Conservation (phyloP, 2,329 filamentous ascomycete genomes). For the Penicillium aurantiogriseum region DNA sequence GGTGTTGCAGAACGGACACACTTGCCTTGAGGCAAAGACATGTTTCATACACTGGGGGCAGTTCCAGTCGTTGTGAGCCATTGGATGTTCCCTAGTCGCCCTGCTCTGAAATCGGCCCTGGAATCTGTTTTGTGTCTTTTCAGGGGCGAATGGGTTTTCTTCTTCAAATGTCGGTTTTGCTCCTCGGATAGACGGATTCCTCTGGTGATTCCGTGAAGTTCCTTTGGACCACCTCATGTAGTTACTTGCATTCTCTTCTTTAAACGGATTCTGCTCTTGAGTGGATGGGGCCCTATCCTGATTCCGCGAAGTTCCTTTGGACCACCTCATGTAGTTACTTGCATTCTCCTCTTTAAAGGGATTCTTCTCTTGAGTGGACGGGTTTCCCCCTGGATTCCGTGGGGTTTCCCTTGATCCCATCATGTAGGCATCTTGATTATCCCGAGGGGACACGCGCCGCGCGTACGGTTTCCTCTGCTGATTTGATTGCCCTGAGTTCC, state of each 20-base stretch:
- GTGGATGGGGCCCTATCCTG: neutral
- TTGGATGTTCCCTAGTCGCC: neutral
- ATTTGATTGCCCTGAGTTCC: neutral
- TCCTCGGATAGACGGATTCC: neutral
- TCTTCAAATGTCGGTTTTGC: neutral
- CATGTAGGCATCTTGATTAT: neutral
- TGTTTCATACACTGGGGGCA: conserved; percentile 12
- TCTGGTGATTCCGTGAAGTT: neutral
- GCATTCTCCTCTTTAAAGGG: neutral
- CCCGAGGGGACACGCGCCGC: neutral
- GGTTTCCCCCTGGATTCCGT: neutral
- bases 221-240: neutral
- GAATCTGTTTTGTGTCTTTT: neutral
- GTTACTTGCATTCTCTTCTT: neutral
- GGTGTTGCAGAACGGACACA: conserved; percentile 19
- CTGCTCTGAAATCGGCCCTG: neutral
- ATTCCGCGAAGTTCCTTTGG: neutral
- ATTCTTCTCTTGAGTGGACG: neutral
- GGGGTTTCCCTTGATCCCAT: neutral
- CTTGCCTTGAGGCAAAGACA: conserved; percentile 11
- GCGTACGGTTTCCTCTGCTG: neutral
- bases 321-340: neutral
- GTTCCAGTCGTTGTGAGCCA: conserved; percentile 10
- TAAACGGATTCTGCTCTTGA: neutral
- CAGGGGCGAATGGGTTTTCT: neutral